A percentile compares a stretch with the other conserved stretches of the same genome.
Conservation (phyloP, 208 protist genomes). For the Leishmania amazonensis region DNA sequence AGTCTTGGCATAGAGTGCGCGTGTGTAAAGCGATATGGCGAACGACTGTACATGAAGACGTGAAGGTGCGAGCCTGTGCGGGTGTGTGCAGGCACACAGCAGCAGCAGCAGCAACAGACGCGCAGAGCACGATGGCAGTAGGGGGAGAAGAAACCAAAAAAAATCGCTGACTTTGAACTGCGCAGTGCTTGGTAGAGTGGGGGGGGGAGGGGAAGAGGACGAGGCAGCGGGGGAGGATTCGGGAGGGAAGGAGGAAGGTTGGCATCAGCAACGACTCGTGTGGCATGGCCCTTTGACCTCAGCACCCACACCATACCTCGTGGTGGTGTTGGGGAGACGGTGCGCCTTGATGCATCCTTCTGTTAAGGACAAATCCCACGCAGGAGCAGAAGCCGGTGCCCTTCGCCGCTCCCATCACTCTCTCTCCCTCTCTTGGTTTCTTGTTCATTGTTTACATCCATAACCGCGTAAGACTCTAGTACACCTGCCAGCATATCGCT, state of each 20-base stretch:
- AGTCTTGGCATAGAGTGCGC: not conserved
- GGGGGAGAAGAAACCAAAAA: not conserved
- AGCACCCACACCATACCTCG: not conserved
- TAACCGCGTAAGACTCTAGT: not conserved
- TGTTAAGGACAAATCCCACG: not conserved
- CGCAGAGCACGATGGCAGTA: not conserved
- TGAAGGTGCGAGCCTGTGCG: not conserved
- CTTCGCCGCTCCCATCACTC: not conserved
- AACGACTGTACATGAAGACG: not conserved
- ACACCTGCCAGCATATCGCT: not conserved
- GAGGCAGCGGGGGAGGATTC: not conserved
- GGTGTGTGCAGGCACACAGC: not conserved
- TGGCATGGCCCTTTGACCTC: not conserved
- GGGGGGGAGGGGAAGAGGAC: not conserved
- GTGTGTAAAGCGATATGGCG: not conserved
- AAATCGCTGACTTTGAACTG: not conserved
- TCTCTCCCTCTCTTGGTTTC: not conserved
- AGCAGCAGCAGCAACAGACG: not conserved
- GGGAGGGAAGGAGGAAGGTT: not conserved
- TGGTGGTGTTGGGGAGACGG: not conserved
- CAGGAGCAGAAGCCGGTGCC: not conserved
- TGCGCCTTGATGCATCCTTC: not conserved
- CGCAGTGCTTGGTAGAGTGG: not conserved
- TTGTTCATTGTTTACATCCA: constrained; percentile 10
- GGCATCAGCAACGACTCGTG: not conserved